Base-by-base conservation (phyloP, 495 filamentous ascomycete species). In the Penicillium cinerascens region DNA sequence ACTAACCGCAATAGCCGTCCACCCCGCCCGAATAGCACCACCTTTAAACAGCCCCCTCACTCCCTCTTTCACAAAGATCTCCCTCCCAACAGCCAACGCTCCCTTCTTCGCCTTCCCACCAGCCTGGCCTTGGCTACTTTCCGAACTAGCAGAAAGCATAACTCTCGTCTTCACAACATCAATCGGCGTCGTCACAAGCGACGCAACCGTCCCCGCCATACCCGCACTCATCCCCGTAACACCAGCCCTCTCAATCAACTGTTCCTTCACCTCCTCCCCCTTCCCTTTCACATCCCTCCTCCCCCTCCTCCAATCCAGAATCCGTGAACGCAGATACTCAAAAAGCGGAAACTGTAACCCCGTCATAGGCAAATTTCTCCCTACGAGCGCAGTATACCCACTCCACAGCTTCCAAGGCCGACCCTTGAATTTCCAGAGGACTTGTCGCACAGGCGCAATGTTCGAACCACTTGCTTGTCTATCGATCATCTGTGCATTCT, bases 291-390 rank as follows among this genome's bases (percentile, higher is more conserved):
- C 38, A 37, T 25, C 65, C 42, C 45, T 71, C 47, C 51, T 44
- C 27, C 22, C 20, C 25, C 51, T 42, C 41, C 77, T 49, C 40
- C 65, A 66, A 9, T 79, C 53, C 49, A 71, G 63, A 15, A 83
- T 64, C 6, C 41, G 47, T 25, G 68, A 57, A 44, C 77, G 85
- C 36, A 88, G 44, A 52, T 75, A 75, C 70, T 96, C 91, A 60
- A 92, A 95, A 56, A 95, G 70, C 11, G 91, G 91, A 59, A 95
- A 96, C 57, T 95, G 89, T 57, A 95, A 71, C 6, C 88, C 89
- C 15, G 90, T 95, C 55, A 89, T 93, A 0, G 89, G 92, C 13
- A 97, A 59, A 60, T 96, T 95, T 3, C 92, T 74, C 2, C 86
- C 84, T 5, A 86, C 83, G 2, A 96, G 77, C 6, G 87, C 87